A percentile compares a stretch with the other conserved stretches of the same genome.
Evolutionary conservation across 1,284 basidiomycete genomes (phyloP).

Genomic region (Ustilago tritici): DNA sequence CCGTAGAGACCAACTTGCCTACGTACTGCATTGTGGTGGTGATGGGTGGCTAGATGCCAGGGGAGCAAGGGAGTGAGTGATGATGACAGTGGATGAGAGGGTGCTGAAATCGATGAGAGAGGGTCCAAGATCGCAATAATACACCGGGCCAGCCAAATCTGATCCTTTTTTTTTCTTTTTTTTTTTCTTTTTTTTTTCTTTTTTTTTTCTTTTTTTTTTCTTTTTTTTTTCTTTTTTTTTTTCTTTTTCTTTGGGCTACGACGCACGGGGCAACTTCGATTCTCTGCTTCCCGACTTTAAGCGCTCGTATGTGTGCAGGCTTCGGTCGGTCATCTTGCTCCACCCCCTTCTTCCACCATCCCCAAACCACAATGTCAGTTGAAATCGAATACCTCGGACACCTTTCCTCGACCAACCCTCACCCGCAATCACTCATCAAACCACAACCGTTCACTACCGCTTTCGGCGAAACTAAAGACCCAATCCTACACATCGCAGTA

Average conservation of each 20-base stretch:
- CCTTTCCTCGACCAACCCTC: constrained; percentile 19
- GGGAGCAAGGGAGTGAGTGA: neutral
- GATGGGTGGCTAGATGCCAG: neutral
- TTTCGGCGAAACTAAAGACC: constrained; percentile 21
- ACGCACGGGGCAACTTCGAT: too few relatives aligned
- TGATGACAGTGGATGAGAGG: neutral
- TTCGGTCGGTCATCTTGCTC: neutral
- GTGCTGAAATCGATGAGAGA: neutral
- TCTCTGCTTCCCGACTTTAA: too few relatives aligned
- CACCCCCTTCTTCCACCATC: neutral
- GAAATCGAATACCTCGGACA: constrained; percentile 19
- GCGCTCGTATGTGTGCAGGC: too few relatives aligned
- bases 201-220: too few relatives aligned
- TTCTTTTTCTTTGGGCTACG: too few relatives aligned
- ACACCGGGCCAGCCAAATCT: too few relatives aligned
- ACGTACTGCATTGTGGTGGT: constrained; percentile 66
- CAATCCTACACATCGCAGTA: constrained; percentile 42
- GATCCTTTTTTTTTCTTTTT: too few relatives aligned
- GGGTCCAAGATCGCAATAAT: too few relatives aligned
- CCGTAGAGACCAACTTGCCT: constrained; percentile 66
- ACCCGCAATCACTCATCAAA: constrained; percentile 7
- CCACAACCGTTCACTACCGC: constrained; percentile 6
- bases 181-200: too few relatives aligned
- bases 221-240: too few relatives aligned
- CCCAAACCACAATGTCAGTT: neutral